phyloP scores from a whole-genome alignment of 2,329 filamentous ascomycete genomes.

The Geosmithia flava region DNA sequence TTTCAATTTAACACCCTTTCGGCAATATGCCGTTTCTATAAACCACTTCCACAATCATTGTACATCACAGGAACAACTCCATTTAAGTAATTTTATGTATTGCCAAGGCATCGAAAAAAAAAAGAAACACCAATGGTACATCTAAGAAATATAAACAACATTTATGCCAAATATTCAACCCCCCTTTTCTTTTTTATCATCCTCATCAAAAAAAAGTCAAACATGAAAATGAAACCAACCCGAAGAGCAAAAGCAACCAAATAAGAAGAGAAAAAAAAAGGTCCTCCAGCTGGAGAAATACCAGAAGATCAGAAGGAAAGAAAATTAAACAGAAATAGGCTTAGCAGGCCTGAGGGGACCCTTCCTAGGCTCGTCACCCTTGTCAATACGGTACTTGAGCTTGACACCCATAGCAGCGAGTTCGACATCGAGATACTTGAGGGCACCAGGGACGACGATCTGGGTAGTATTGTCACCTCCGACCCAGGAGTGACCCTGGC shows the following conservation, averaged over 20 bases:
- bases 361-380: conserved; percentile 52
- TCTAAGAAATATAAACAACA: neutral
- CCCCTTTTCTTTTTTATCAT: neutral
- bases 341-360: conserved; percentile 27
- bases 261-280: no score
- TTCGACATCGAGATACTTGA: conserved; percentile 91
- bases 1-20: no score
- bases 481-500: conserved; percentile 68
- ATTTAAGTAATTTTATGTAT: no score
- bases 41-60: no score
- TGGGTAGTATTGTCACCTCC: conserved; percentile 86
- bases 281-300: no score
- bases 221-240: no score
- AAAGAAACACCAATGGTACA: neutral
- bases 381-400: conserved; percentile 64
- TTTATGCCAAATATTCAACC: neutral
- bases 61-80: no score
- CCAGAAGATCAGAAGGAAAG: no score
- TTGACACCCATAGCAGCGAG: conserved; percentile 92
- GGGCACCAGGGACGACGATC: conserved; percentile 82
- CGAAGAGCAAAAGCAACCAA: no score
- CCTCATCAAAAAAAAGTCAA: neutral
- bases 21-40: no score
- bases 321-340: neutral
- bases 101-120: neutral